These are phyloP conservation scores for Cryptosporidium ubiquitum DNA, from an alignment of 169 alveolate species.

Conservation along the genomic window DNA sequence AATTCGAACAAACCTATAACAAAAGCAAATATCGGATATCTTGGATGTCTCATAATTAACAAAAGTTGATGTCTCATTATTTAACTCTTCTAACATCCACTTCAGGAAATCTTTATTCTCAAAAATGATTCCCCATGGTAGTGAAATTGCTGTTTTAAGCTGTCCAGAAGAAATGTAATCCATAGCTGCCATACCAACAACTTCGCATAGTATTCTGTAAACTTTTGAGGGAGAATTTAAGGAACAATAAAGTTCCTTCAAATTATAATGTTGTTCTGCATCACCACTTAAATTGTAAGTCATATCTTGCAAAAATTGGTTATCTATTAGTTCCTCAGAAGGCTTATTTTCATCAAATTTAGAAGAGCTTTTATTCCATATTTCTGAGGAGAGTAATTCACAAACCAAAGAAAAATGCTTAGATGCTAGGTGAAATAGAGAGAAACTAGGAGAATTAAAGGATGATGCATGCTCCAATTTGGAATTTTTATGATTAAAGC, in stretches of 20 bases:
- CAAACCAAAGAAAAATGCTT: conserved; percentile 35
- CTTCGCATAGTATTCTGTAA: conserved; percentile 60
- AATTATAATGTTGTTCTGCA: not conserved
- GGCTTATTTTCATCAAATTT: not conserved
- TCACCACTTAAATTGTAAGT: not conserved
- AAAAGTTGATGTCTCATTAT: conserved; percentile 1
- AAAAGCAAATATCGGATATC: conserved; percentile 38
- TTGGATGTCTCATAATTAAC: not conserved
- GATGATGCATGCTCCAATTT: not conserved
- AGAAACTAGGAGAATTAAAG: not conserved
- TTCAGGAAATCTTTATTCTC: conserved; percentile 8
- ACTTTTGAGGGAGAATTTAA: conserved; percentile 37
- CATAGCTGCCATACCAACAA: conserved; percentile 62
- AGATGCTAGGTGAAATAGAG: conserved; percentile 52
- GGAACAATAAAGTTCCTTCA: conserved; percentile 1
- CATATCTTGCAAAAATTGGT: not conserved
- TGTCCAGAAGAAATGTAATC: conserved; percentile 62
- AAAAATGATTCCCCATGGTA: conserved; percentile 69
- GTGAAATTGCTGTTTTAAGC: conserved; percentile 39
- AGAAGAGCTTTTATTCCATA: conserved; percentile 13
- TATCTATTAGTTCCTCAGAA: not conserved
- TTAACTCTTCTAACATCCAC: conserved; percentile 26
- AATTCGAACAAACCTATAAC: conserved; percentile 50
- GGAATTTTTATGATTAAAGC: not conserved
- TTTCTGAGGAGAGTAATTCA: conserved; percentile 1